phyloP scores from a whole-genome alignment of 441 rosid genomes.

The Gossypium lobatum region DNA sequence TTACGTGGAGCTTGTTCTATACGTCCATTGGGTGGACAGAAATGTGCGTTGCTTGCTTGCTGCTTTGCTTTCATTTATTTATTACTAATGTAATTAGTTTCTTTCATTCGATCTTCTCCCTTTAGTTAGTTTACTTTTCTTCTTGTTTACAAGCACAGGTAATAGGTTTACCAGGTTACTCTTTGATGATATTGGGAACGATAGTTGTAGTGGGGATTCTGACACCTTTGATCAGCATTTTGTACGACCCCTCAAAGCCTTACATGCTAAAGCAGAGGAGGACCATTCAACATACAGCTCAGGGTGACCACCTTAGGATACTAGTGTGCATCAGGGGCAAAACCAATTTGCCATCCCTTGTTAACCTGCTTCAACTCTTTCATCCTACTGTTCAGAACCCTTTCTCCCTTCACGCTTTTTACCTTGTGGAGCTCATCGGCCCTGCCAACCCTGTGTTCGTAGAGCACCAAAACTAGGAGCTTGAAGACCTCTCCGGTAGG shows the following conservation, averaged over 20 bases:
- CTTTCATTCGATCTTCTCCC: neutral
- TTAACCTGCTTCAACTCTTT: conserved; percentile 49
- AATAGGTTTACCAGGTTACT: conserved; percentile 22
- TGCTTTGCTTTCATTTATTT: neutral
- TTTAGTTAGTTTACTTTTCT: neutral
- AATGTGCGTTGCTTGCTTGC: conserved; percentile 21
- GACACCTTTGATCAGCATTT: conserved; percentile 40
- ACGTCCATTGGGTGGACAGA: conserved; percentile 43
- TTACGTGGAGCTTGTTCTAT: conserved; percentile 46
- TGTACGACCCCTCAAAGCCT: conserved; percentile 67
- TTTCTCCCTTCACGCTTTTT: conserved; percentile 42
- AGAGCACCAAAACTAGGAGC: conserved; percentile 33
- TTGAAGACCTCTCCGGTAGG: neutral
- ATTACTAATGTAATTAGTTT: neutral
- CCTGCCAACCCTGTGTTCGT: conserved; percentile 46
- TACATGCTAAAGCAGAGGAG: conserved; percentile 60
- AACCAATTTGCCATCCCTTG: conserved; percentile 34
- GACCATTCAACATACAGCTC: conserved; percentile 64
- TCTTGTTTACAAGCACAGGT: conserved; percentile 24
- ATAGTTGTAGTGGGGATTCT: conserved; percentile 22
- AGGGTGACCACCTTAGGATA: conserved; percentile 29
- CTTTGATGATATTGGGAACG: conserved; percentile 39
- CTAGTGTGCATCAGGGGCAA: conserved; percentile 43
- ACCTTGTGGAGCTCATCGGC: conserved; percentile 48
- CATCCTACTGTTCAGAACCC: conserved; percentile 43